Evolutionary conservation across 768 basidiomycete species (phyloP).

Genomic region (Coprinellus micaceus): DNA sequence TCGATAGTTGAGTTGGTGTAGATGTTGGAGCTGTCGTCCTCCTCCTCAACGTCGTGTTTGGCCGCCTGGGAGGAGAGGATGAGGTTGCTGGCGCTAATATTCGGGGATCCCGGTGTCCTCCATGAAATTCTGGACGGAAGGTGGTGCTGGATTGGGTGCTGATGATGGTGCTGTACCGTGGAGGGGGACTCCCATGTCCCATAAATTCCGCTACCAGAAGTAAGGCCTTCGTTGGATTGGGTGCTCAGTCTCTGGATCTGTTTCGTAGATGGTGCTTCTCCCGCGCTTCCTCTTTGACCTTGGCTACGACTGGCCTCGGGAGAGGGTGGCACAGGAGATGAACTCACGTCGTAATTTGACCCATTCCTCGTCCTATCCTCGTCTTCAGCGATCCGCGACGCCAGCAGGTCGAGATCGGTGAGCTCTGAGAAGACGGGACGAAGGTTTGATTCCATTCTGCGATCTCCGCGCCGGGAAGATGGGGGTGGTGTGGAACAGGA

Average conservation of each 20-base stretch:
- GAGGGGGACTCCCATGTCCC: constrained; percentile 43
- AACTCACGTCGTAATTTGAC: constrained; percentile 63
- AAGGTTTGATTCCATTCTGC: neutral
- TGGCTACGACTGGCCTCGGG: neutral
- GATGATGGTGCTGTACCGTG: constrained; percentile 3
- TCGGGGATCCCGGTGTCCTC: constrained; percentile 11
- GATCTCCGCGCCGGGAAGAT: neutral
- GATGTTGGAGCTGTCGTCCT: neutral
- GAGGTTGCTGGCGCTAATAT: neutral
- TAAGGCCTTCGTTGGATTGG: constrained; percentile 42
- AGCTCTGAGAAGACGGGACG: constrained; percentile 29
- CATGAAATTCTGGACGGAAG: constrained; percentile 10
- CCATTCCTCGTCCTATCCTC: constrained; percentile 32
- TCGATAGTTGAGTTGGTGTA: neutral
- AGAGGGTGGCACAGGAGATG: neutral
- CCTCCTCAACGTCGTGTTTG: neutral
- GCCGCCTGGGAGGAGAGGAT: neutral
- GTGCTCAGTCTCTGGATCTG: constrained; percentile 7
- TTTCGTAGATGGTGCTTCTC: neutral
- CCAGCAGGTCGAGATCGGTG: constrained; percentile 63
- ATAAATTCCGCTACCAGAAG: constrained; percentile 59
- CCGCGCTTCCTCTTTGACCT: neutral
- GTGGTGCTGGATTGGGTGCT: neutral
- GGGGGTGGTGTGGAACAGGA: constrained; percentile 7
- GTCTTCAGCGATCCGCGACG: constrained; percentile 51